Evolutionary conservation across 2,329 filamentous ascomycete genomes (phyloP), one percentile per base, ranked within the genome.

Genomic region (Cyclaneusma minus): DNA sequence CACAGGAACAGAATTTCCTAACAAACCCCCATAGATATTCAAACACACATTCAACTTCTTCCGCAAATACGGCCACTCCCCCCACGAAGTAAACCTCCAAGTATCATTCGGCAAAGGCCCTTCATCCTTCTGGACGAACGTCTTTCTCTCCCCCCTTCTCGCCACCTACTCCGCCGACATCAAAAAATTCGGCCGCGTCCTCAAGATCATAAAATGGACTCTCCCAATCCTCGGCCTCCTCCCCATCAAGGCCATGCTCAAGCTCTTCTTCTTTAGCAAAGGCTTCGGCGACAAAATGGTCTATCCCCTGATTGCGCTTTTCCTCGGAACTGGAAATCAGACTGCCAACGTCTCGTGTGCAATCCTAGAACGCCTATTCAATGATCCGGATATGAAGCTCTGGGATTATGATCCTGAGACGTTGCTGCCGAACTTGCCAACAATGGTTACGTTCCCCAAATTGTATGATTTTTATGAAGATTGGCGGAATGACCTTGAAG

Each of bases 241-340:
- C 2, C 70, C 69, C 0, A 69, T 83, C 39, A 70, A 67, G 32
- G 48, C 69, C 17, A 61, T 82, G 44, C 57, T 82, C 38, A 66
- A 65, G 29, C 47, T 81, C 26, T 81, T 79, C 48, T 53, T 68
- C 30, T 82, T 83, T 49, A 72, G 60, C 29, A 59, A 65, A 7
- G 73, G 78, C 29, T 84, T 83, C 42, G 65, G 64, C 10, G 72
- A 82, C 40, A 70, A 68, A 18, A 72, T 83, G 49, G 69, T 76
- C 0, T 59, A 78, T 30, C 77, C 77, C 1, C 65, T 83, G 45
- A 65, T 81, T 16, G 77, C 77, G 0, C 54, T 83, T 2, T 82
- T 84, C 42, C 55, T 83, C 0, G 77, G 77, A 1, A 82, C 77
- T 0, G 75, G 77, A 2, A 83, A 83, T 37, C 72, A 79, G 39